These are phyloP conservation scores for Penicillium oxalicum DNA, from an alignment of 2,329 filamentous ascomycete genomes.

Conservation along the genomic window DNA sequence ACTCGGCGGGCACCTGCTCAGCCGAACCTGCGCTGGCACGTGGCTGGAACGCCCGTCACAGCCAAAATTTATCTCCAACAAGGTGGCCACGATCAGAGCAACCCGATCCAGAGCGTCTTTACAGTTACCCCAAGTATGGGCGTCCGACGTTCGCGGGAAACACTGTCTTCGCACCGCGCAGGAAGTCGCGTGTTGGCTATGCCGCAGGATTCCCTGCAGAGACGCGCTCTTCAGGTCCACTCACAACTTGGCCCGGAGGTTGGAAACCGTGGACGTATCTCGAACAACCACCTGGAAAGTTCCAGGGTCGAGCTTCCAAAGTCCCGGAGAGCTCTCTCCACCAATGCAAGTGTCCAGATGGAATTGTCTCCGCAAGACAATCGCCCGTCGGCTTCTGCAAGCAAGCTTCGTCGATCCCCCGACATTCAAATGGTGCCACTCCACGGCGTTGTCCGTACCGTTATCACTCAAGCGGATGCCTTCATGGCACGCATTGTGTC, in stretches of 20 bases:
- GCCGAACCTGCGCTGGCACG: slow-evolving; percentile 7
- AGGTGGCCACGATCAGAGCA: background rate
- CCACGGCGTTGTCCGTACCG: background rate
- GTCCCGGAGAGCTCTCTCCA: background rate
- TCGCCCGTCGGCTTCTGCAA: background rate
- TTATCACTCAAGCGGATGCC: slow-evolving; percentile 1
- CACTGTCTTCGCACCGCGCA: background rate
- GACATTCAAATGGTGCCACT: background rate
- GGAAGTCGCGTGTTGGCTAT: background rate
- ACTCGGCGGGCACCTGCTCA: background rate
- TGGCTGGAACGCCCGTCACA: background rate
- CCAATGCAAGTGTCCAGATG: background rate
- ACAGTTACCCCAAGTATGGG: background rate
- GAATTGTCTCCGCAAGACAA: background rate
- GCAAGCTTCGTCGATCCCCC: background rate
- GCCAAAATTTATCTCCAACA: background rate
- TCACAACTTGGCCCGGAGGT: background rate
- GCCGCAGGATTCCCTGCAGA: background rate
- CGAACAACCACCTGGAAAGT: background rate
- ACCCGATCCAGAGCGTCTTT: background rate
- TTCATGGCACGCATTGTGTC: slow-evolving; percentile 5
- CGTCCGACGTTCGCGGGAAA: slow-evolving; percentile 1
- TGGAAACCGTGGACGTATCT: background rate
- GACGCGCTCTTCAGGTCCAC: background rate
- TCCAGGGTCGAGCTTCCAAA: background rate